These are phyloP conservation scores for Mycena pura DNA, from an alignment of 768 basidiomycete species.

Conservation along the genomic window DNA sequence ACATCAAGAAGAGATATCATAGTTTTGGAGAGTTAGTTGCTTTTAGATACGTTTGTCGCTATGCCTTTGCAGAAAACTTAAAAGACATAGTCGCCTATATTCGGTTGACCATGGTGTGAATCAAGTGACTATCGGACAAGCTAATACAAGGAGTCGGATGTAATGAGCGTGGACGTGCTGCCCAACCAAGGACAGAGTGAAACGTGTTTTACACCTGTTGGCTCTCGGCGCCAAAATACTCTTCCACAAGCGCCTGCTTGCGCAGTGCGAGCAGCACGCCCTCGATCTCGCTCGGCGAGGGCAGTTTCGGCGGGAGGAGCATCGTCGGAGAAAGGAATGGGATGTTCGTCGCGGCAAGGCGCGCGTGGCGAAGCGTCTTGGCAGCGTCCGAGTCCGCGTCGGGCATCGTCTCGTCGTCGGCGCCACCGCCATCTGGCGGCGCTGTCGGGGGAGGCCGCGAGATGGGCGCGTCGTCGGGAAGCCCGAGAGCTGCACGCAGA, in stretches of 20 bases:
- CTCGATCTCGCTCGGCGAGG: conserved; percentile 82
- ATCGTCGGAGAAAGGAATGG: conserved; percentile 77
- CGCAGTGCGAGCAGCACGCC: conserved; percentile 72
- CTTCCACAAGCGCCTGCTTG: conserved; percentile 84
- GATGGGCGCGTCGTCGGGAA: conserved; percentile 57
- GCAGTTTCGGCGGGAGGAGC: conserved; percentile 78
- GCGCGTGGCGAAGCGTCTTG: conserved; percentile 49
- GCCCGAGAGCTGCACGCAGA: conserved; percentile 58
- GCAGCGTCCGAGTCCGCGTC: conserved; percentile 36
- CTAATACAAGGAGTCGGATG: too few species aligned
- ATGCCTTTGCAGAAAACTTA: too few species aligned
- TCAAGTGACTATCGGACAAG: too few species aligned
- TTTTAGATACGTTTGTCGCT: too few species aligned
- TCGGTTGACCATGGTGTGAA: too few species aligned
- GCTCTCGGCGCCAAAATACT: conserved; percentile 62
- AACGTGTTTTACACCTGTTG: too few species aligned
- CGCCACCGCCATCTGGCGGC: conserved; percentile 49
- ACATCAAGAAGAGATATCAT: too few species aligned
- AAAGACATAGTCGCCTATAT: too few species aligned
- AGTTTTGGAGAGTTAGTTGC: too few species aligned
- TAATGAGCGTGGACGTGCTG: too few species aligned
- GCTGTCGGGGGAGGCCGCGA: conserved; percentile 48
- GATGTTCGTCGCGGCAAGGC: conserved; percentile 71
- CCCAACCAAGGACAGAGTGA: too few species aligned
- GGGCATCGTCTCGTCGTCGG: conserved; percentile 46